These are phyloP conservation scores for Boeremia exigua DNA, from an alignment of 2,329 filamentous ascomycete genomes.

Conservation along the genomic window DNA sequence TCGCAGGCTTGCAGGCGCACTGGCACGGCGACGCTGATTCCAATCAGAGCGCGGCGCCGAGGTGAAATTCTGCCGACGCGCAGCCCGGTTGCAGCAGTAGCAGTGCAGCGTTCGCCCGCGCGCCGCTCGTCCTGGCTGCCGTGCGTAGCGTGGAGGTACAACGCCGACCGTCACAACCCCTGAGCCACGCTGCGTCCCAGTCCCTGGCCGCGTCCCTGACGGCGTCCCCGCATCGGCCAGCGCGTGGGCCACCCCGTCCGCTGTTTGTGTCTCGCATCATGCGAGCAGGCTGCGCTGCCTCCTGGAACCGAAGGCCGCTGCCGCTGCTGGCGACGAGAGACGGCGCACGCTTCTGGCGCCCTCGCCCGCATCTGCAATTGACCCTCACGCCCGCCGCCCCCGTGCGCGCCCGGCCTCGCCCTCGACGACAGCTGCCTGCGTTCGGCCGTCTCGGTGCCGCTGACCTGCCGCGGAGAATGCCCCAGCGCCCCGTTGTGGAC, in stretches of 20 bases:
- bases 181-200: slow-evolving; percentile 9
- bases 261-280: slow-evolving; percentile 30
- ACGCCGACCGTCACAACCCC: slow-evolving; percentile 24
- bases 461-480: slow-evolving; percentile 37
- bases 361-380: slow-evolving; percentile 1
- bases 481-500: slow-evolving; percentile 26
- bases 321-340: slow-evolving; percentile 15
- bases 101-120: slow-evolving; percentile 16
- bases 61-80: not conserved
- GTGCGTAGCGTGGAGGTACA: slow-evolving; percentile 21
- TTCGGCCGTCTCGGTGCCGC: slow-evolving; percentile 17
- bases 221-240: slow-evolving; percentile 21
- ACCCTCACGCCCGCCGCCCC: slow-evolving; percentile 5
- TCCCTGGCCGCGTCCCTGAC: not conserved
- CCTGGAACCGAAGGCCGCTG: slow-evolving; percentile 10
- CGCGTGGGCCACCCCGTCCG: slow-evolving; percentile 23
- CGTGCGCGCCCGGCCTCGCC: slow-evolving; percentile 20
- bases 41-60: slow-evolving; percentile 5
- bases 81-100: slow-evolving; percentile 5
- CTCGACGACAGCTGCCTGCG: slow-evolving; percentile 16
- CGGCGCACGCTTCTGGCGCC: slow-evolving; percentile 8
- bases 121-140: slow-evolving; percentile 26
- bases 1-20: no score
- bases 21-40: no score
- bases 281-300: slow-evolving; percentile 21